Evolutionary conservation across 208 protist species (phyloP).

Genomic region (Polymyxa betae): DNA sequence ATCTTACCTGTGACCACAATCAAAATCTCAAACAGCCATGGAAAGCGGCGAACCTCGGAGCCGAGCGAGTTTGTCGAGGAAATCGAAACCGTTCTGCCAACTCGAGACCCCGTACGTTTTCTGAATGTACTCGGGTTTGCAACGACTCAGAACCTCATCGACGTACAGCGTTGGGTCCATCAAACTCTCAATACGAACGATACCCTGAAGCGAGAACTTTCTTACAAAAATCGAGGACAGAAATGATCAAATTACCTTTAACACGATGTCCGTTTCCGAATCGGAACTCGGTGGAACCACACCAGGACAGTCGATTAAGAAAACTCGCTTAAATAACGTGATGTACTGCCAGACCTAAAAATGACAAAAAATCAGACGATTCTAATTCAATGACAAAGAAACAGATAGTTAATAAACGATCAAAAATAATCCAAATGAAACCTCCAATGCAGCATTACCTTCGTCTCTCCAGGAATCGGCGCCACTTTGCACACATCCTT

Average conservation of each 20-base stretch:
- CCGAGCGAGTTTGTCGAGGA: conserved; percentile 91
- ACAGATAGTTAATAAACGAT: neutral
- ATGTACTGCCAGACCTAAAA: conserved; percentile 98
- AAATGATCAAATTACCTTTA: conserved; percentile 73
- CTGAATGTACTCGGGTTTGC: conserved; percentile 92
- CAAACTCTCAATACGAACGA: conserved; percentile 88
- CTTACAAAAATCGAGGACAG: neutral
- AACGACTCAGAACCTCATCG: conserved; percentile 85
- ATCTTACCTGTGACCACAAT: conserved; percentile 27
- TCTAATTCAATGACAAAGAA: conserved; percentile 1
- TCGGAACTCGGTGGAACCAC: conserved; percentile 81
- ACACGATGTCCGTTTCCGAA: conserved; percentile 92
- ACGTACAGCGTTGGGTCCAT: conserved; percentile 91
- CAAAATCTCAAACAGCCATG: neutral
- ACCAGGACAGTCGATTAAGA: conserved; percentile 99
- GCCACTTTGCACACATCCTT: conserved; percentile 95
- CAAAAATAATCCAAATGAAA: neutral
- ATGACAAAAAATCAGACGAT: neutral
- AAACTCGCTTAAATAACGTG: conserved; percentile 95
- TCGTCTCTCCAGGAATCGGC: conserved; percentile 99
- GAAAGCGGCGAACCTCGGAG: conserved; percentile 40
- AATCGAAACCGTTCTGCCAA: conserved; percentile 85
- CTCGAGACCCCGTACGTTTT: conserved; percentile 90
- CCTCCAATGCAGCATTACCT: conserved; percentile 69
- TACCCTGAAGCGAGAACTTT: conserved; percentile 77